Base-by-base conservation (phyloP, 805 yeast species). In the Wickerhamomyces alni region DNA sequence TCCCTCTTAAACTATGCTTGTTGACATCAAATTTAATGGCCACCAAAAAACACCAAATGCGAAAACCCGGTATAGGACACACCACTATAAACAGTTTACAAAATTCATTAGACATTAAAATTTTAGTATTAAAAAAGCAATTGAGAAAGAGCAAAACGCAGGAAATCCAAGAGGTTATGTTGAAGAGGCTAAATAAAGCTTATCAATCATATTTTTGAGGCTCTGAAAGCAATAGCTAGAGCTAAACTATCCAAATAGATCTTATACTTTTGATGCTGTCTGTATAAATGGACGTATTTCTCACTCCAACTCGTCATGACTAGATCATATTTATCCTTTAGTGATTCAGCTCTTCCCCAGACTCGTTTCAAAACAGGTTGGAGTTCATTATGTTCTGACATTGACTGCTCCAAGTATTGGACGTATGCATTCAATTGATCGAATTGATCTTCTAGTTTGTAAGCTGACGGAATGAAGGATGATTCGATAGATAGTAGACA, bases 281-380 rank as follows among this genome's bases (percentile, higher is more conserved):
- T 57, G 35, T 58, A 57, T 39, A 69, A 40, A 39, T 59, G 61
- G 17, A 60, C 54, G 36, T 69, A 66, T 40, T 63, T 69, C 30
- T 52, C 57, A 38, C 64, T 61, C 74, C 74, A 69, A 40, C 66
- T 69, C 28, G 55, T 58, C 65, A 66, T 60, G 1, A 66, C 66
- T 5, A 36, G 32, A 13, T 63, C 61, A 35, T 54, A 60, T 24
- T 44, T 36, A 2, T 33, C 35, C n/a, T 40, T 36, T 12, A 47
- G 18, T 3, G 33, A 12, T n/a, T 36, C 30, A 6, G 35, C 21
- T 5, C 31, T 27, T 2, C 53, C 52, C 70, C 70, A 70, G n/a
- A 60, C 47, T 21, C 57, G 50, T 17, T 65, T 51, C 43, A 75
- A 46, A 5, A 49, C 52, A 2, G 62, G 62, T 36, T 69, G 65